Evolutionary conservation across 2,329 filamentous ascomycete species (phyloP).

Genomic region (Fusarium annulatum): DNA sequence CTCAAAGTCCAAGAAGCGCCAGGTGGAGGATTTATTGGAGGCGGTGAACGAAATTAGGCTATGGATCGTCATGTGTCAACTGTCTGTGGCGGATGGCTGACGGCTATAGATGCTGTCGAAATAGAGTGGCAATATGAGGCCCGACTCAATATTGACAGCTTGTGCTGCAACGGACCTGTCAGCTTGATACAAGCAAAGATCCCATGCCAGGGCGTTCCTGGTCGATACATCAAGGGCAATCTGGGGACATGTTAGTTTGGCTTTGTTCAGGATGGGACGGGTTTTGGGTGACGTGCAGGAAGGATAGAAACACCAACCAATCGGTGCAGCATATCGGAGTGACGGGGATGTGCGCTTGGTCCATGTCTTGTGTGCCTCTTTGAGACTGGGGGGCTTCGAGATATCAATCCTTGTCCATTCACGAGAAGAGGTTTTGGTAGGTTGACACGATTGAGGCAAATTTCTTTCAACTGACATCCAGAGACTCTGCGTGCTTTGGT

Average conservation of each 20-base stretch:
- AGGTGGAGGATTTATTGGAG: conserved; percentile 17
- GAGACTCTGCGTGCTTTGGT: background rate
- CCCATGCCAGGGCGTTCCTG: conserved; percentile 23
- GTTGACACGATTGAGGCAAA: conserved; percentile 11
- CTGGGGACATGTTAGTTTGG: conserved; percentile 36
- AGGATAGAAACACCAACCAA: conserved; percentile 33
- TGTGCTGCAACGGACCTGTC: conserved; percentile 11
- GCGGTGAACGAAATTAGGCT: conserved; percentile 39
- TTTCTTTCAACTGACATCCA: background rate
- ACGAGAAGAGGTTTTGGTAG: background rate
- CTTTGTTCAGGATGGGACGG: conserved; percentile 31
- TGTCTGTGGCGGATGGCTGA: conserved; percentile 26
- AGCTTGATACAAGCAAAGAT: conserved; percentile 14
- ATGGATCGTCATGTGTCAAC: conserved; percentile 37
- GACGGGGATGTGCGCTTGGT: conserved; percentile 40
- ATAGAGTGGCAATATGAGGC: conserved; percentile 11
- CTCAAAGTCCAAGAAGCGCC: conserved; percentile 15
- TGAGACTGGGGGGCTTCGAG: conserved; percentile 25
- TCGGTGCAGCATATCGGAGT: conserved; percentile 23
- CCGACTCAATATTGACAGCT: background rate
- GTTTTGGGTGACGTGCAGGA: conserved; percentile 42
- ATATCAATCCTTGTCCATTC: conserved; percentile 26
- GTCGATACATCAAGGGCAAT: conserved; percentile 29
- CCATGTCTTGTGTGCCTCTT: conserved; percentile 35
- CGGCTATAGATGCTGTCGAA: conserved; percentile 7